Evolutionary conservation across 179 eudicot genomes (phyloP), one percentile per base, ranked within the genome.

Genomic region (Silene coronaria): DNA sequence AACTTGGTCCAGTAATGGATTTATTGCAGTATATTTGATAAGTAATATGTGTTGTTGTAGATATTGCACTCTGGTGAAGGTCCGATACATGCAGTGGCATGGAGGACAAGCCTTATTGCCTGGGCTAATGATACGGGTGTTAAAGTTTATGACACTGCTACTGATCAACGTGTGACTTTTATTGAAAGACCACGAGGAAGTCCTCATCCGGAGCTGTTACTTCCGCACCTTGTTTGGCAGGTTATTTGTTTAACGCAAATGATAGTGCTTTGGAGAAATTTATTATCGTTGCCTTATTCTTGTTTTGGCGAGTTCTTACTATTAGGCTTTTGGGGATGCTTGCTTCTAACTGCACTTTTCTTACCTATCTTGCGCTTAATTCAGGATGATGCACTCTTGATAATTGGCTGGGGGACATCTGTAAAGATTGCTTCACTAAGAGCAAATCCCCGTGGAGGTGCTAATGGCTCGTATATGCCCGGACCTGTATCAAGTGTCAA

Each of bases 51-150:
- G 13, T 5, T 34, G 12, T 78, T 82, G 75, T 79, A 95, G 97
- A 87, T 92, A 83, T 80, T 95, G 86, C 99, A 95, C 84, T 89
- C 91, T 75, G 99, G 99, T 76, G 97, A 95, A 83, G 99, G 99
- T 74, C 99, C 99, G 70, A 87, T 95, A 71, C 99, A 95, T 84
- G 90, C 95, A 58, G 91, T 90, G 87, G 85, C 87, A 73, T 95
- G 99, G 99, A 88, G 97, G 82, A 83, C 80, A 72, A 92, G 86
- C 76, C 91, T 95, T 48, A 82, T 92, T 84, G 93, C 96, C 72
- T 95, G 99, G 99, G 99, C 99, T 76, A 94, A 94, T 86, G 97
- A 92, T 83, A 84, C 90, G 30, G 99, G 99, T 34, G 96, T 92
- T 53, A 95, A 95, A 80, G 91, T 95, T 66, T 95, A 92, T 86